Evolutionary conservation across 2,329 filamentous ascomycete species (phyloP), one percentile per base, ranked within the genome.

Genomic region (Didymella keratinophila): DNA sequence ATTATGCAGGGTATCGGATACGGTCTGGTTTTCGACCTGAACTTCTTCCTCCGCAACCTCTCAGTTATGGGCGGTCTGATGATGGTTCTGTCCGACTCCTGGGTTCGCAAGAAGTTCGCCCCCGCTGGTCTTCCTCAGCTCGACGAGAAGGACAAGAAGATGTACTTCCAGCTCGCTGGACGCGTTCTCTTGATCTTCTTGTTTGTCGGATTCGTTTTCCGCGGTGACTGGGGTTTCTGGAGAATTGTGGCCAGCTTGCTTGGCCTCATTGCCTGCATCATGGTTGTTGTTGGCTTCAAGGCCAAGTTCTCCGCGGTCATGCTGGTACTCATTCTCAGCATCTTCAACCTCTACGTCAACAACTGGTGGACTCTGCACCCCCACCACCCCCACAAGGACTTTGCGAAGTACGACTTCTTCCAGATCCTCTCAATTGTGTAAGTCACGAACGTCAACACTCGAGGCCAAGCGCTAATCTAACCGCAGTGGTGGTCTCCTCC

Each of bases 321-420:
- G 71, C 83, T 99, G 68, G 95, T 99, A 28, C 87, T 99, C 59
- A 93, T 99, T 72, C 83, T 99, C 73, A 97, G 93, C 81, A 83
- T 97, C 65, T 99, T 99, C 85, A 99, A 99, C 80, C 80, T 99
- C 44, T 79, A 98, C 65, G 95, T 98, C 71, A 99, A 99, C 88
- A 99, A 98, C 87, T 99, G 97, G 85, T 99, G 95, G 95, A 98
- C 93, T 91, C 92, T 99, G 68, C 94, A 98, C 83, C 90, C 94
- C 69, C 91, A 96, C 82, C 95, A 99, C 83, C 95, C 95, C 47
- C 94, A 98, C 86, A 98, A 98, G 87, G 95, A 99, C 80, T 99
- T 99, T 77, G 95, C 95, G 84, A 99, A 99, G 83, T 99, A 99
- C 86, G 95, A 99, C 79, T 99, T 99, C 85, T 99, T 99, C 89